Evolutionary conservation across 148 eudicot species (phyloP), one percentile per base, ranked within the genome.

Genomic region (Rhododendron ovatum): DNA sequence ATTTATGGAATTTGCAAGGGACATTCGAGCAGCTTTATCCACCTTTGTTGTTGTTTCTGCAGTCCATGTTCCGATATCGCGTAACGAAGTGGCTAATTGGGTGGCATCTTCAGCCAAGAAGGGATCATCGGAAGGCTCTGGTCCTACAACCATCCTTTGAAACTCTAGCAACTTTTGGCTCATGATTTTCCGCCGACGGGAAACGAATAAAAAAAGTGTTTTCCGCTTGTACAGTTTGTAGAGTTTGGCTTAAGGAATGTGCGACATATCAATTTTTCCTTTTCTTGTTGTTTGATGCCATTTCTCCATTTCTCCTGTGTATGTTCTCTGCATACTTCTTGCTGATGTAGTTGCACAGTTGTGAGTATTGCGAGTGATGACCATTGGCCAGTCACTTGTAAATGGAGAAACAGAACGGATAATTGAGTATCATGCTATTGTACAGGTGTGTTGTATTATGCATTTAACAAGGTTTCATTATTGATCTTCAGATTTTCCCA

Each of bases 161-260:
- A 59, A 6, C 67, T 22, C 26, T 3, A 59, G 9, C 26, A 5
- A 59, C n/a, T 59, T 22, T 59, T 59, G 67, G n/a, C n/a, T 59
- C 67, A 59, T 57, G 24, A 18, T 15, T 18, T 55, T 63, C 18
- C n/a, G 17, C 37, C 43, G 4, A 2, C 12, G 61, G 45, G 59
- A 22, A 57, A 57, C 5, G 24, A 5, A 18, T 2, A 5, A 41
- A 5, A 39, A 41, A 22, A 61, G 26, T 24, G 9, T 22, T 61
- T 61, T 37, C n/a, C 1, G n/a, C 65, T 53, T 20, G 65, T 22
- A 37, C 43, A 5, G 43, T 5, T 39, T 5, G 43, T 39, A 82
- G 57, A 81, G 74, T 82, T 50, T 67, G 78, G 12, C 30, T 61
- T 43, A 69, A 75, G 86, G 71, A 75, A 39, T 51, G 88, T 73